Base-by-base conservation (phyloP, 257 asterid genomes). In the Coffea canephora region DNA sequence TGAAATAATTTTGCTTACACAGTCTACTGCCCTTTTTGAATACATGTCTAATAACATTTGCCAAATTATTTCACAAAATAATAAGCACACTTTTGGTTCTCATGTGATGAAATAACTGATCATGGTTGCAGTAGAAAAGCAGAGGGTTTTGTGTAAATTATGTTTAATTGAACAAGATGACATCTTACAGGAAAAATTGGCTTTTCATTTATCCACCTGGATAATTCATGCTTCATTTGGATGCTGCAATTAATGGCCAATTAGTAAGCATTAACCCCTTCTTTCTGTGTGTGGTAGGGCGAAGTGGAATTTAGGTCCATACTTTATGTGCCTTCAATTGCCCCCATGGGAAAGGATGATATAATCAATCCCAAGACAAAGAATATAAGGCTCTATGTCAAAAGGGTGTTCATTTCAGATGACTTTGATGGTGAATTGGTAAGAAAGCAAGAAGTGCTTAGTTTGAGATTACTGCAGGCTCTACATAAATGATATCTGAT, bases 401-500 rank as follows among this genome's bases (percentile, higher is more conserved):
- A 96, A 77, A 91, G 98, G 46, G 96, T 96, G 70, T 96, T 96
- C 89, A 96, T 96, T 82, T 96, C 99, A 41, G 97, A 94, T 80
- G 99, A 96, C 86, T 96, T 96, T 85, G 98, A 96, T 78, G 99
- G 98, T 73, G 99, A 96, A 90, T 82, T 96, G 98, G 99, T 96
- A 87, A 83, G 98, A 74, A 71, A 75, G 79, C 27, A 54, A n/a
- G 10, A 48, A 69, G 59, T 67, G 6, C 55, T 54, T 46, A 12
- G 39, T 27, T 52, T 66, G 25, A 54, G 27, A 16, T 12, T n/a
- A 39, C 43, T 57, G 62, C 25, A 41, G 21, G 45, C 31, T 68
- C 52, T 27, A 2, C 16, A 55, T 19, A 50, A 39, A 45, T 19
- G 43, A 34, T 77, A 64, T 25, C 61, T 41, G 69, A 50, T 79